Evolutionary conservation across 345 rosid genomes (phyloP).

Genomic region (Eucalyptus camaldulensis): DNA sequence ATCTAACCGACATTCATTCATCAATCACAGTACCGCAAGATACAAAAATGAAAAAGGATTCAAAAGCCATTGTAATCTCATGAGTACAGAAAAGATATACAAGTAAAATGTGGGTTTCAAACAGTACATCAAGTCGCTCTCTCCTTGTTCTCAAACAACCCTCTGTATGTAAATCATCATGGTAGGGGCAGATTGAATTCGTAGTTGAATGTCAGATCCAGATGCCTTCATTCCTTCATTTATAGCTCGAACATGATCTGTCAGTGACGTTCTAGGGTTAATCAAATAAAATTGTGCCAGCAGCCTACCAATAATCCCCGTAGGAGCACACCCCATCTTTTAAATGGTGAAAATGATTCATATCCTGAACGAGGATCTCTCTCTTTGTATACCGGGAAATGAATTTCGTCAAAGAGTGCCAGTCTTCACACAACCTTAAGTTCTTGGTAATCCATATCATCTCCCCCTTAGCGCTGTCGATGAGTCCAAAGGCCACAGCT

Average conservation of each 20-base stretch:
- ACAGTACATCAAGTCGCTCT: background rate
- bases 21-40: no score
- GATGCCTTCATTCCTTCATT: background rate
- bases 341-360: slow-evolving; percentile 78
- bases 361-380: slow-evolving; percentile 19
- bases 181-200: background rate
- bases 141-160: no score
- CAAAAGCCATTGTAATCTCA: background rate
- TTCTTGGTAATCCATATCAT: slow-evolving; percentile 77
- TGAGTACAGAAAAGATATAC: background rate
- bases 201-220: background rate
- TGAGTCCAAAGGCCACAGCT: slow-evolving; percentile 79
- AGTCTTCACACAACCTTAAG: slow-evolving; percentile 80
- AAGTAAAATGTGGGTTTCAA: background rate
- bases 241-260: no score
- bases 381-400: no score
- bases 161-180: background rate
- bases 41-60: background rate
- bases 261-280: background rate
- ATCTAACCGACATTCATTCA: no score
- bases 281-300: background rate
- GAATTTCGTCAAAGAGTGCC: slow-evolving; percentile 12
- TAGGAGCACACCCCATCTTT: slow-evolving; percentile 73
- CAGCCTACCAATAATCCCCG: slow-evolving; percentile 70
- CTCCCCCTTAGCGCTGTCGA: slow-evolving; percentile 43